These are phyloP conservation scores for Pelomyxa schiedti DNA, from an alignment of 78 protist genomes.

Conservation along the genomic window DNA sequence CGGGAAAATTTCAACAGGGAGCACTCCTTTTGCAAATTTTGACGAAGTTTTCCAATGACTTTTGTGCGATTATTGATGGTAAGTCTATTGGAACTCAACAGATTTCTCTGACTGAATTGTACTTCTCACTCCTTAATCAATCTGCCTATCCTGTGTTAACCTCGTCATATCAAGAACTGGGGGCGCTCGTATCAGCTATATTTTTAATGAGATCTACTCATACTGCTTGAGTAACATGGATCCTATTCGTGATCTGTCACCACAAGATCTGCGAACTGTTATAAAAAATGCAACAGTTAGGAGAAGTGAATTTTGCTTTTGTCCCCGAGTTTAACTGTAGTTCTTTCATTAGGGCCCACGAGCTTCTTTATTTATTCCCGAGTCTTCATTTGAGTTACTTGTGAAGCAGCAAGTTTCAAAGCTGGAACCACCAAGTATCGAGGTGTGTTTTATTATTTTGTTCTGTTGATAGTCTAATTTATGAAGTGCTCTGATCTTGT, in stretches of 20 bases:
- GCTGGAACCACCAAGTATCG: conserved; percentile 62
- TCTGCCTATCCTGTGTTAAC: too few species aligned
- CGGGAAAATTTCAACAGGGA: too few species aligned
- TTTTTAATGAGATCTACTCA: conserved; percentile 69
- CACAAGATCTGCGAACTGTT: too few species aligned
- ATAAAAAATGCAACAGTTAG: conserved; percentile 82
- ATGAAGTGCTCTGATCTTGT: conserved; percentile 72
- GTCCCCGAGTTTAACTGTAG: too few species aligned
- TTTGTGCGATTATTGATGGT: conserved; percentile 66
- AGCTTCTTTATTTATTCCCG: conserved; percentile 82
- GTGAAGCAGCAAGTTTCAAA: conserved; percentile 48
- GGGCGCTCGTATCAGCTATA: conserved; percentile 87
- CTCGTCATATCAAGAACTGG: too few species aligned
- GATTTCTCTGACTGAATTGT: too few species aligned
- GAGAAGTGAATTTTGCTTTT: too few species aligned
- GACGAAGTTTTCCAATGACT: conserved; percentile 32
- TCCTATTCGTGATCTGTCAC: conserved; percentile 37
- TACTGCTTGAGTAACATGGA: conserved; percentile 34
- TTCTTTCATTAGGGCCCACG: too few species aligned
- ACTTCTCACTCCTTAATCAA: too few species aligned
- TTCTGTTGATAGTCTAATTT: too few species aligned
- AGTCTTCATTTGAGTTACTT: conserved; percentile 75
- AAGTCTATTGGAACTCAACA: too few species aligned
- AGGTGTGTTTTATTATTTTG: too few species aligned
- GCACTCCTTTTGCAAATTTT: conserved; percentile 66